phyloP scores from a whole-genome alignment of 495 filamentous ascomycete genomes.

The Lepidopterella palustris region DNA sequence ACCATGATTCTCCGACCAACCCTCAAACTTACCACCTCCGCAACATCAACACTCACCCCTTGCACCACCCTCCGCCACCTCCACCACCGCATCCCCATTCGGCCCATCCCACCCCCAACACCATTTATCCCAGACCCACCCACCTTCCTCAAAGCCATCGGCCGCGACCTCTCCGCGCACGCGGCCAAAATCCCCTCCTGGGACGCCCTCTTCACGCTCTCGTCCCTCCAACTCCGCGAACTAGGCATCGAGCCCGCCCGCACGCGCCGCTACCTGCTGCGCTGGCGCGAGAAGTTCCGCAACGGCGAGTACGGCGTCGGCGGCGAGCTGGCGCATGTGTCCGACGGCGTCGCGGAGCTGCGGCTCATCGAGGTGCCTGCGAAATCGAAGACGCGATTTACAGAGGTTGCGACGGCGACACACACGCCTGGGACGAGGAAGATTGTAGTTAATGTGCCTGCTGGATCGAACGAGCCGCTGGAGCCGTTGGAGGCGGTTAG shows the following conservation, averaged over 20 bases:
- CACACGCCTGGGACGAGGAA: constrained; percentile 50
- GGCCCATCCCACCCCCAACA: constrained; percentile 60
- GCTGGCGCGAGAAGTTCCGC: constrained; percentile 78
- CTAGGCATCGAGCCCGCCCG: constrained; percentile 82
- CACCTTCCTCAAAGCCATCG: constrained; percentile 89
- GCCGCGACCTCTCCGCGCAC: constrained; percentile 74
- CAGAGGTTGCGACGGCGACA: constrained; percentile 38
- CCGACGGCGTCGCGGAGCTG: constrained; percentile 64
- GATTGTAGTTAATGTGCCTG: constrained; percentile 65
- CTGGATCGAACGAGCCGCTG: constrained; percentile 44
- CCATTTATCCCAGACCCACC: constrained; percentile 77
- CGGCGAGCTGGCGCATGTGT: constrained; percentile 66
- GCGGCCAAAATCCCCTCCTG: constrained; percentile 77
- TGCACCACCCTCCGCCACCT: constrained; percentile 10
- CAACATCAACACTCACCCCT: constrained; percentile 12
- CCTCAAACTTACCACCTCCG: constrained; percentile 10
- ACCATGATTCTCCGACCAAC: constrained; percentile 27
- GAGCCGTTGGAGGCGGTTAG: constrained; percentile 34
- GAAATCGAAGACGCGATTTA: neutral
- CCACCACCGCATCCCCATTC: constrained; percentile 34
- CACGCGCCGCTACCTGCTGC: constrained; percentile 71
- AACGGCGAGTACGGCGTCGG: constrained; percentile 69
- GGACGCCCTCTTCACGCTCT: constrained; percentile 77
- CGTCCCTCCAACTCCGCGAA: constrained; percentile 68
- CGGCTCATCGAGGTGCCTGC: constrained; percentile 56